Evolutionary conservation across 1,284 basidiomycete genomes (phyloP).

Genomic region (Microbotryum saponariae): DNA sequence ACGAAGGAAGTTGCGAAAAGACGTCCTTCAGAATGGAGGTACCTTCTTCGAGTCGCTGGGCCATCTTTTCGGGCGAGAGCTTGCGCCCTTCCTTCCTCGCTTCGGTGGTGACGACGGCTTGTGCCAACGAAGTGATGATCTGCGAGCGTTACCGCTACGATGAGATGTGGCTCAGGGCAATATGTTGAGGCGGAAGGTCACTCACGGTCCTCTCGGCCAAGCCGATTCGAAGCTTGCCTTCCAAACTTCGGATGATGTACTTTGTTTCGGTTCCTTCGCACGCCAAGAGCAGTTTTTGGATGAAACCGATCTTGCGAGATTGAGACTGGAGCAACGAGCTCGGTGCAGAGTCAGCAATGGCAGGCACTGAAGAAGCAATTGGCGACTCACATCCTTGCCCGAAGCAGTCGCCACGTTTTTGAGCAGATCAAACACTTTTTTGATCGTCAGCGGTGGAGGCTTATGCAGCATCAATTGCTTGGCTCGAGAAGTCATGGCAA

Average conservation of each 20-base stretch:
- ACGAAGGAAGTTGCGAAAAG: conserved; percentile 85
- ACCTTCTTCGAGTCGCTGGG: conserved; percentile 68
- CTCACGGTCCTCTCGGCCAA: conserved; percentile 80
- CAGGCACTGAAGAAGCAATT: conserved; percentile 29
- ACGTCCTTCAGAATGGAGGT: conserved; percentile 76
- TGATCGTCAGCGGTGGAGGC: conserved; percentile 79
- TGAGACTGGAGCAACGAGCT: conserved; percentile 56
- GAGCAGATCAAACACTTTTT: conserved; percentile 75
- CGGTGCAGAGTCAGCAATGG: background rate
- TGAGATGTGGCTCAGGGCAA: conserved; percentile 7
- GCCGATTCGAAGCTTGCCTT: conserved; percentile 95
- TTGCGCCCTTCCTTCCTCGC: conserved; percentile 37
- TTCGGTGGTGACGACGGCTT: conserved; percentile 60
- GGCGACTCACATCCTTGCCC: conserved; percentile 63
- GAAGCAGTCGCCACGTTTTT: conserved; percentile 77
- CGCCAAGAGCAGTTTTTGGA: conserved; percentile 86
- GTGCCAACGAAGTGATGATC: conserved; percentile 74
- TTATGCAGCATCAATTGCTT: conserved; percentile 93
- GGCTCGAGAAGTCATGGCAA: conserved; percentile 88
- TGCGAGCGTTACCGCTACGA: background rate
- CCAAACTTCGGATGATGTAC: conserved; percentile 89
- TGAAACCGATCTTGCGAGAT: conserved; percentile 88
- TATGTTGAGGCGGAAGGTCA: conserved; percentile 35
- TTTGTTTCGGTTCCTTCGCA: conserved; percentile 88
- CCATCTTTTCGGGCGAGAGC: conserved; percentile 62